Percentiles rank a stretch among this genome's conserved stretches.
phyloP scores from a whole-genome alignment of 208 protist species.

The Leishmania guyanensis region DNA sequence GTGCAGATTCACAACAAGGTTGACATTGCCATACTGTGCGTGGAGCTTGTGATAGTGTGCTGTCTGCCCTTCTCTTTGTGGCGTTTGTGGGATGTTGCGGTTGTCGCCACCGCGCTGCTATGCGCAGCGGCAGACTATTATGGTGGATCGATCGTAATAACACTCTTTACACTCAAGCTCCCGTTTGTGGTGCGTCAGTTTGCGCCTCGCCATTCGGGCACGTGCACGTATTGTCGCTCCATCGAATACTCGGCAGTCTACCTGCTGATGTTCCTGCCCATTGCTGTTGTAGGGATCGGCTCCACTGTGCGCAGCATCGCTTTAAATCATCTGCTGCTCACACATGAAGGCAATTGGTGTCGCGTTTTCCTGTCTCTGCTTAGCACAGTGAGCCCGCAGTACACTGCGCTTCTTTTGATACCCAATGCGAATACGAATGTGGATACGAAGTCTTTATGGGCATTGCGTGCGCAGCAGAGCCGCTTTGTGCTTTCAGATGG shows the following conservation, averaged over 20 bases:
- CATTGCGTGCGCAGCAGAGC: slow-evolving; percentile 15
- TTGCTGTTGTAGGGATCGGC: slow-evolving; percentile 60
- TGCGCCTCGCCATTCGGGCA: slow-evolving; percentile 54
- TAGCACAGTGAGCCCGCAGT: slow-evolving; percentile 65
- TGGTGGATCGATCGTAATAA: slow-evolving; percentile 52
- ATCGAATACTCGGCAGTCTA: slow-evolving; percentile 53
- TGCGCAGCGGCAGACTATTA: slow-evolving; percentile 43
- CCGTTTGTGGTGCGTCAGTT: slow-evolving; percentile 60
- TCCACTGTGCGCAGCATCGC: slow-evolving; percentile 45
- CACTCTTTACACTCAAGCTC: slow-evolving; percentile 60
- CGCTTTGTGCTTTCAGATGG: slow-evolving; percentile 3
- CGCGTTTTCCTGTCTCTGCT: slow-evolving; percentile 54
- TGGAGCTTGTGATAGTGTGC: slow-evolving; percentile 43
- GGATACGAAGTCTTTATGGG: neutral
- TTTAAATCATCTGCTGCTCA: slow-evolving; percentile 39
- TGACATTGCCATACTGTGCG: slow-evolving; percentile 52
- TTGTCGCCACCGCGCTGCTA: slow-evolving; percentile 49
- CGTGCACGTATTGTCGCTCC: slow-evolving; percentile 69
- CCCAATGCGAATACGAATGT: neutral
- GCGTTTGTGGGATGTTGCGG: slow-evolving; percentile 44
- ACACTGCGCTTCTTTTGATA: slow-evolving; percentile 17
- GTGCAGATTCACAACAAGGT: slow-evolving; percentile 43
- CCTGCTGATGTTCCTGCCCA: slow-evolving; percentile 53
- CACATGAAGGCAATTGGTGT: slow-evolving; percentile 54
- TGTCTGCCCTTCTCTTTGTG: slow-evolving; percentile 43